A percentile compares a stretch with the other conserved stretches of the same genome.
Evolutionary conservation across 495 filamentous ascomycete genomes (phyloP).

Genomic region (Trichoderma asperelloides): DNA sequence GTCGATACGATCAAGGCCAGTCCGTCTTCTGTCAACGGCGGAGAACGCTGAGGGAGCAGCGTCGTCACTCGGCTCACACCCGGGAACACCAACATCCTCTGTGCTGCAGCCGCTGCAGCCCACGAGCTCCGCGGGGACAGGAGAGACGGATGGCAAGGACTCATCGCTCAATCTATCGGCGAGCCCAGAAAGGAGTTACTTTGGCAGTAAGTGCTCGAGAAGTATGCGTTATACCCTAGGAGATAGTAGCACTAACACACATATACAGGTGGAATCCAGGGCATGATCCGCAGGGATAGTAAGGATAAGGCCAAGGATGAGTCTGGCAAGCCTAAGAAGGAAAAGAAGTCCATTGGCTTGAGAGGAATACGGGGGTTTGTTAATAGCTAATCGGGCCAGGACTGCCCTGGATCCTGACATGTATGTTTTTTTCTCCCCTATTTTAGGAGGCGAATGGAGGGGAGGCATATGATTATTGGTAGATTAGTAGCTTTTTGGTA

Average conservation of each 20-base stretch:
- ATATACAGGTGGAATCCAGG: constrained; percentile 44
- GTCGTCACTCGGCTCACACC: constrained; percentile 26
- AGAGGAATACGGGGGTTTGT: constrained; percentile 46
- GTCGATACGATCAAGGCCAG: constrained; percentile 12
- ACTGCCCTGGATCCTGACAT: not conserved
- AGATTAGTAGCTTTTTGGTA: not conserved
- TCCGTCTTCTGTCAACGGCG: constrained; percentile 28
- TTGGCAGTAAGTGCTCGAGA: constrained; percentile 18
- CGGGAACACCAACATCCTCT: constrained; percentile 11
- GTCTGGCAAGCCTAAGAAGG: constrained; percentile 27
- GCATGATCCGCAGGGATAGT: constrained; percentile 43
- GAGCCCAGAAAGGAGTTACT: constrained; percentile 39
- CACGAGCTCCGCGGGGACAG: constrained; percentile 1
- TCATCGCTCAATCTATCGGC: not conserved
- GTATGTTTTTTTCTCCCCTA: no score
- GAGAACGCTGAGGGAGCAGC: constrained; percentile 25
- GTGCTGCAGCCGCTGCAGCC: not conserved
- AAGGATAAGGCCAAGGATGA: constrained; percentile 36
- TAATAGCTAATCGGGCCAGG: not conserved
- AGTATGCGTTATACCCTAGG: not conserved
- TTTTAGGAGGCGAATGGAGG: no score
- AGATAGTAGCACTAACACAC: constrained; percentile 24
- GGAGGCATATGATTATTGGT: not conserved
- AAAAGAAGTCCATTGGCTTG: constrained; percentile 42
- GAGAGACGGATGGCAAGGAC: not conserved